phyloP scores from a whole-genome alignment of 2,329 filamentous ascomycete species.

The Talaromyces pinophilus region DNA sequence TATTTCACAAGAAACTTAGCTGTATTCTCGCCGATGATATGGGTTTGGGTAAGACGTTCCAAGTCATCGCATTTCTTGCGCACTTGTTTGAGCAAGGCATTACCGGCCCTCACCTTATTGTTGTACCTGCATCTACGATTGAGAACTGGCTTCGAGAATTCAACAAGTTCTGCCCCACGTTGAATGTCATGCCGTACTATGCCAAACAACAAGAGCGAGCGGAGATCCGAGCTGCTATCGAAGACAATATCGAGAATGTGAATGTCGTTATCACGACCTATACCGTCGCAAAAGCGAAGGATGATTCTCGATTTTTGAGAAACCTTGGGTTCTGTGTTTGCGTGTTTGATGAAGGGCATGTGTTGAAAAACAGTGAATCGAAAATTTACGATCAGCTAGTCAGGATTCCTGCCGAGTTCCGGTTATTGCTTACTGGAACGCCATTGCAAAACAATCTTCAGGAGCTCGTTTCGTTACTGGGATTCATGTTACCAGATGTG shows the following conservation, averaged over 20 bases:
- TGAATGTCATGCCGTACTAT: slow-evolving; percentile 73
- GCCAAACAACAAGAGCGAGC: slow-evolving; percentile 68
- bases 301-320: slow-evolving; percentile 65
- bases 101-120: slow-evolving; percentile 75
- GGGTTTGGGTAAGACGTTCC: slow-evolving; percentile 92
- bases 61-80: slow-evolving; percentile 89
- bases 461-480: slow-evolving; percentile 84
- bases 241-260: slow-evolving; percentile 64
- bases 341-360: slow-evolving; percentile 93
- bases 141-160: slow-evolving; percentile 97
- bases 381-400: slow-evolving; percentile 78
- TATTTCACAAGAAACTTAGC: slow-evolving; percentile 76
- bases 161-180: slow-evolving; percentile 74
- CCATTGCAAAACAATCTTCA: slow-evolving; percentile 95
- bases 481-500: slow-evolving; percentile 87
- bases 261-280: slow-evolving; percentile 74
- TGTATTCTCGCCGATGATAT: slow-evolving; percentile 97
- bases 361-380: slow-evolving; percentile 84
- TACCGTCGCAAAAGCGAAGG: slow-evolving; percentile 62
- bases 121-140: slow-evolving; percentile 89
- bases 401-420: slow-evolving; percentile 76
- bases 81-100: slow-evolving; percentile 71
- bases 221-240: slow-evolving; percentile 66
- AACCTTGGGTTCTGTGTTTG: slow-evolving; percentile 59
- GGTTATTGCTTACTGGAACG: slow-evolving; percentile 84